A percentile compares a stretch with the other conserved stretches of the same genome.
These are phyloP conservation scores for Hymenoscyphus albidus DNA, from an alignment of 2,329 filamentous ascomycete species.

Conservation along the genomic window DNA sequence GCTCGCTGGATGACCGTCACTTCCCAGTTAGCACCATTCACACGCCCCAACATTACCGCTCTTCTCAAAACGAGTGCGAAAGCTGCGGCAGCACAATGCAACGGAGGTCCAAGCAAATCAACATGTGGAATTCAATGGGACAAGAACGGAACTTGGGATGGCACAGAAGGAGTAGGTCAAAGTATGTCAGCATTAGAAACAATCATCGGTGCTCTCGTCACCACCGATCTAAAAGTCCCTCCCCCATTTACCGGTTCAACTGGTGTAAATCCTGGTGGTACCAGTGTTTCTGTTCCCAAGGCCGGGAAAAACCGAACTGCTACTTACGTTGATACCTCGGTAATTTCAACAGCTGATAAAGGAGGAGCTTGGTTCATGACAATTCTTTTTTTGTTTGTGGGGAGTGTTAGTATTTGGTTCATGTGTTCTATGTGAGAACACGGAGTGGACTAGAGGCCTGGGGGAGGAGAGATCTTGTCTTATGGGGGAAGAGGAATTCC, in stretches of 20 bases:
- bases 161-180: conserved; percentile 60
- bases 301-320: conserved; percentile 1
- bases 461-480: neutral
- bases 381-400: conserved; percentile 25
- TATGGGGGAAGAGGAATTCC: neutral
- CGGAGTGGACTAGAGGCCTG: conserved; percentile 1
- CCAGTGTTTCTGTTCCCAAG: neutral
- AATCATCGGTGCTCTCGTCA: conserved; percentile 56
- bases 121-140: conserved; percentile 61
- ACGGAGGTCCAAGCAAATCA: conserved; percentile 51
- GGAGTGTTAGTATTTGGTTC: conserved; percentile 14
- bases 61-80: conserved; percentile 51
- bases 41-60: conserved; percentile 49
- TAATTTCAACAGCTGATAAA: conserved; percentile 36
- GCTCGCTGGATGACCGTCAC: conserved; percentile 59
- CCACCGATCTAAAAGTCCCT: neutral
- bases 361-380: conserved; percentile 43
- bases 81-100: conserved; percentile 56
- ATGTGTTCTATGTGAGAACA: conserved; percentile 11
- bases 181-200: conserved; percentile 68
- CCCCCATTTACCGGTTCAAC: neutral
- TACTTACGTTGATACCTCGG: conserved; percentile 1
- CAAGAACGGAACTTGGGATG: conserved; percentile 52
- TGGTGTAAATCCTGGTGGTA: neutral
- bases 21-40: conserved; percentile 62